Percentiles rank a stretch among this genome's conserved stretches.
These are phyloP conservation scores for Umbellularia californica DNA, from an alignment of 164 flowering plant species.

Conservation along the genomic window DNA sequence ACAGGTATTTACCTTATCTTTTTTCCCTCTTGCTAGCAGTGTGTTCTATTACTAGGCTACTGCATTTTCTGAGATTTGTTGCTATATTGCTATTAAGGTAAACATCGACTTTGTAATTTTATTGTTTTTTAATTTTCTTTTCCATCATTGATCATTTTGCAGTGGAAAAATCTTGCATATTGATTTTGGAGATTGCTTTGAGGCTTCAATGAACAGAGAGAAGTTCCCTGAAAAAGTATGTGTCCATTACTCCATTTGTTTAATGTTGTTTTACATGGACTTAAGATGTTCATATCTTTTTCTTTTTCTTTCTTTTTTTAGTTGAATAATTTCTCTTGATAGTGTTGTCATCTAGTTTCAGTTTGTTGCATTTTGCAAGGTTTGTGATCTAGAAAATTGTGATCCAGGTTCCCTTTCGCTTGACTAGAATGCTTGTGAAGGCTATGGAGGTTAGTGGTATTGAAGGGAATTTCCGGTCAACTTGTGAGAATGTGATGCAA, in stretches of 20 bases:
- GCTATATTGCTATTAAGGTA: background rate
- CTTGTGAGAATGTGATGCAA: conserved; percentile 98
- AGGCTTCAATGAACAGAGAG: conserved; percentile 97
- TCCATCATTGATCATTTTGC: conserved; percentile 14
- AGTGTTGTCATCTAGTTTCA: background rate
- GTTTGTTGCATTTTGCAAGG: background rate
- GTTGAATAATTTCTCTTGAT: background rate
- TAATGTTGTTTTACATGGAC: background rate
- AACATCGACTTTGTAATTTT: background rate
- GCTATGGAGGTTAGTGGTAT: conserved; percentile 99
- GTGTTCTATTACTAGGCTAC: background rate
- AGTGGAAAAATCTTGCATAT: conserved; percentile 98
- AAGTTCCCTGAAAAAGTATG: conserved; percentile 95
- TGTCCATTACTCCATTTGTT: background rate
- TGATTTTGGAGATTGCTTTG: conserved; percentile 99
- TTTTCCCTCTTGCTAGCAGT: background rate
- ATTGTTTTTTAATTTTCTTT: background rate
- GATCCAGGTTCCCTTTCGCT: conserved; percentile 88
- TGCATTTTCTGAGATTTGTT: background rate
- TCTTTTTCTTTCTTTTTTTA: background rate
- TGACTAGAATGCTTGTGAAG: conserved; percentile 99
- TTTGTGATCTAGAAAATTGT: conserved; percentile 5
- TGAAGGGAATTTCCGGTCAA: conserved; percentile 94
- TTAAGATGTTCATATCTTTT: conserved; percentile 1
- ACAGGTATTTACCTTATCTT: conserved; percentile 45